Evolutionary conservation across 1,139 yeast genomes (phyloP).

Genomic region (Kodamaea anthophila): DNA sequence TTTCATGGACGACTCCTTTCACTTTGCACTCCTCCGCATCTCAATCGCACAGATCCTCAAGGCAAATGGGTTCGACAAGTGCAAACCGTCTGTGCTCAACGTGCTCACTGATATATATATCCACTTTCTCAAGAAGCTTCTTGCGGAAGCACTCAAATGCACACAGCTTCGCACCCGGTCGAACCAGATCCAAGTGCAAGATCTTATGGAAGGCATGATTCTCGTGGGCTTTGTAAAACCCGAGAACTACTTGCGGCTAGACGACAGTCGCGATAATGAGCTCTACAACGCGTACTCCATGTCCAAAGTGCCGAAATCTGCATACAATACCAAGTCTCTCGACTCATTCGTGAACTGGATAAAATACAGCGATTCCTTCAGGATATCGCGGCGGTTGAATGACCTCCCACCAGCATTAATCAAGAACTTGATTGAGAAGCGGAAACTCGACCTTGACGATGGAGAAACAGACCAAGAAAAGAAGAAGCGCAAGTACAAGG

Average conservation of each 20-base stretch:
- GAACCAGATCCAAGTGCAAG: constrained; percentile 14
- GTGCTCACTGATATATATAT: constrained; percentile 19
- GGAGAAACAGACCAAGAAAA: constrained; percentile 25
- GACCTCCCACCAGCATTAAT: constrained; percentile 29
- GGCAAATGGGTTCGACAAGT: constrained; percentile 22
- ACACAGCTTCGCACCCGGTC: constrained; percentile 14
- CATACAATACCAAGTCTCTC: constrained; percentile 34
- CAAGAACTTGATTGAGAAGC: constrained; percentile 33
- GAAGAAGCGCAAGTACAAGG: constrained; percentile 14
- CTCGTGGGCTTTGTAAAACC: constrained; percentile 16
- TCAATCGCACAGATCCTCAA: constrained; percentile 22
- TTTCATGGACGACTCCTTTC: constrained; percentile 19
- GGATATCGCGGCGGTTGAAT: constrained; percentile 22
- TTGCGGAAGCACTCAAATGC: constrained; percentile 12
- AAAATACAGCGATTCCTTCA: constrained; percentile 22
- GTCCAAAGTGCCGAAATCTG: constrained; percentile 12
- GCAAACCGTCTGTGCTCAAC: constrained; percentile 20
- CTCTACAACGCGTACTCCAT: constrained; percentile 11
- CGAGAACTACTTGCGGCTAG: constrained; percentile 12
- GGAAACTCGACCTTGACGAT: constrained; percentile 23
- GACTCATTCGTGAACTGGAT: constrained; percentile 36
- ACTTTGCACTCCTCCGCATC: constrained; percentile 19
- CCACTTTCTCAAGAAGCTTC: constrained; percentile 14
- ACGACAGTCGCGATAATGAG: constrained; percentile 12
- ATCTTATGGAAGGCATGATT: constrained; percentile 17